These are phyloP conservation scores for Pyricularia sp. DNA, from an alignment of 2,329 filamentous ascomycete genomes.

Conservation along the genomic window DNA sequence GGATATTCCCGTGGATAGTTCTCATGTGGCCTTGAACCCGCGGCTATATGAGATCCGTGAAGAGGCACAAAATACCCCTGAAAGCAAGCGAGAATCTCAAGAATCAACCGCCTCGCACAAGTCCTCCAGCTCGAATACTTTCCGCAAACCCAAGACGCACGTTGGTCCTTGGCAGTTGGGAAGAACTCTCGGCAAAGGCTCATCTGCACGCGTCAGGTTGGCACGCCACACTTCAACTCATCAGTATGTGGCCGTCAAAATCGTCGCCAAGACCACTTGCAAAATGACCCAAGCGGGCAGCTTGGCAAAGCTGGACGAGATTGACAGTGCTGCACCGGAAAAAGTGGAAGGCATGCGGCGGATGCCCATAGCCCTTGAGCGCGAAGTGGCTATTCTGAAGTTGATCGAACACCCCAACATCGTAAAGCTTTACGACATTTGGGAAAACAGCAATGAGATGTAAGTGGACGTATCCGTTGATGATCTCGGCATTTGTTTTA, in stretches of 20 bases:
- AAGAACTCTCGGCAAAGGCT: constrained; percentile 76
- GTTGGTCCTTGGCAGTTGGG: constrained; percentile 93
- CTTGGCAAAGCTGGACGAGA: constrained; percentile 67
- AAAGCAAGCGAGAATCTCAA: constrained; percentile 24
- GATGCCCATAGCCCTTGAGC: constrained; percentile 80
- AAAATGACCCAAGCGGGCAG: constrained; percentile 76
- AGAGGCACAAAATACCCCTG: constrained; percentile 13
- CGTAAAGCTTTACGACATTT: constrained; percentile 88
- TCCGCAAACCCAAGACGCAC: constrained; percentile 44
- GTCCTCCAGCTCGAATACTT: constrained; percentile 15
- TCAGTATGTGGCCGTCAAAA: constrained; percentile 84
- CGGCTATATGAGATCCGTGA: constrained; percentile 21
- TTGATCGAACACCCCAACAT: constrained; percentile 91
- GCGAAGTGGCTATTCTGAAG: constrained; percentile 95
- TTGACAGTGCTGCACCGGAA: constrained; percentile 45
- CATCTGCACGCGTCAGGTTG: constrained; percentile 74
- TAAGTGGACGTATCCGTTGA: constrained; percentile 31
- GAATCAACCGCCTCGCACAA: constrained; percentile 20
- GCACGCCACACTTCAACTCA: constrained; percentile 70
- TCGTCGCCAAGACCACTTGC: constrained; percentile 73
- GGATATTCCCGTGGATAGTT: not conserved
- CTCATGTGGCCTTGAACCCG: not conserved
- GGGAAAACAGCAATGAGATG: constrained; percentile 94
- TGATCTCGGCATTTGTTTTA: constrained; percentile 1
- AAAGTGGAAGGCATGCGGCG: constrained; percentile 48